Conservation (phyloP, 768 basidiomycete genomes). For the Lactifluus subvellereus region DNA sequence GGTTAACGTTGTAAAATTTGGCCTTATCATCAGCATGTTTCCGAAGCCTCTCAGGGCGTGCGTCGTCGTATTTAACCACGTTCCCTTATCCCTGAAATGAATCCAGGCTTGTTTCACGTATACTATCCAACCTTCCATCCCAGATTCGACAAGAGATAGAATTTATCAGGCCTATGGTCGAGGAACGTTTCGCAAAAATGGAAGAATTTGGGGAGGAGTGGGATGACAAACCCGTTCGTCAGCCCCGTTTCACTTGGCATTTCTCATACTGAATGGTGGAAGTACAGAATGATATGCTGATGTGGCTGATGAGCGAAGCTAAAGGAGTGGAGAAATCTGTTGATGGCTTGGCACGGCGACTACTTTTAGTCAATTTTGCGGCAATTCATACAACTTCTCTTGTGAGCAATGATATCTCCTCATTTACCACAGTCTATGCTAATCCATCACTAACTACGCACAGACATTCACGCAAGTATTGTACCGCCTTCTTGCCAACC, state of each 20-base stretch:
- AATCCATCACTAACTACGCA: not conserved
- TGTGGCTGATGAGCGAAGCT: conserved; percentile 41
- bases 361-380: conserved; percentile 34
- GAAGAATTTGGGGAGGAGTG: conserved; percentile 25
- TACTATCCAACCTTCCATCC: conserved; percentile 21
- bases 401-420: conserved; percentile 18
- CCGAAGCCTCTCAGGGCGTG: conserved; percentile 35
- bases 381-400: conserved; percentile 33
- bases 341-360: conserved; percentile 29
- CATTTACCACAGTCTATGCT: not conserved
- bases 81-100: not conserved
- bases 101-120: conserved; percentile 17
- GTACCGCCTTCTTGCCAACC: conserved; percentile 29
- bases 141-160: conserved; percentile 12
- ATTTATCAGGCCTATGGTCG: conserved; percentile 7
- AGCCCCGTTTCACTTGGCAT: not conserved
- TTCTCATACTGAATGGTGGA: not conserved
- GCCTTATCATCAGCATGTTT: conserved; percentile 30
- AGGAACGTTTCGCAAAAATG: conserved; percentile 26
- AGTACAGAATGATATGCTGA: conserved; percentile 40
- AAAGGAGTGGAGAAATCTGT: conserved; percentile 30
- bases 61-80: conserved; percentile 13
- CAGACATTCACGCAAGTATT: conserved; percentile 30
- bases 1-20: conserved; percentile 29
- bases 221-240: conserved; percentile 27